These are phyloP conservation scores for Aspergillus avenaceus DNA, from an alignment of 495 filamentous ascomycete species.

Conservation along the genomic window DNA sequence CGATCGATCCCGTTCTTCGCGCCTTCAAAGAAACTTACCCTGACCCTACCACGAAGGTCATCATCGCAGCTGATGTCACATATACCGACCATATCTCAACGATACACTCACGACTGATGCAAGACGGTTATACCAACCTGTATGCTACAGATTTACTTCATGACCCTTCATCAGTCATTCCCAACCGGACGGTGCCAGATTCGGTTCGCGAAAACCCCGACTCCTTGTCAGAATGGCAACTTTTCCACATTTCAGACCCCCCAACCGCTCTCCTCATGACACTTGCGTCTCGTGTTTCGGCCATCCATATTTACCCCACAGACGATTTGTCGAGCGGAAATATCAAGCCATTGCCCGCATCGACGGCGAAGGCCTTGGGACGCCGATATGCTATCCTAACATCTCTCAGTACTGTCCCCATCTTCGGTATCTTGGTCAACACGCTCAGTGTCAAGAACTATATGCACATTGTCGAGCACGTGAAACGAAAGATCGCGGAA, in stretches of 20 bases:
- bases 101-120: slow-evolving; percentile 45
- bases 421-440: slow-evolving; percentile 93
- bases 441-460: slow-evolving; percentile 91
- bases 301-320: slow-evolving; percentile 77
- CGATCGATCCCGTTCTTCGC: slow-evolving; percentile 49
- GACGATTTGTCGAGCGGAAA: slow-evolving; percentile 24
- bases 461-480: slow-evolving; percentile 68
- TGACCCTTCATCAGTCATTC: slow-evolving; percentile 73
- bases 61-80: slow-evolving; percentile 88
- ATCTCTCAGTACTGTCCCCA: slow-evolving; percentile 69
- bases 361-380: slow-evolving; percentile 59
- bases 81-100: slow-evolving; percentile 65
- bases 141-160: slow-evolving; percentile 69
- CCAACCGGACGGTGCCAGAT: slow-evolving; percentile 70
- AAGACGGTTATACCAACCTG: slow-evolving; percentile 64
- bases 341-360: slow-evolving; percentile 42
- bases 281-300: slow-evolving; percentile 74
- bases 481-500: slow-evolving; percentile 63
- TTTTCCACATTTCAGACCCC: slow-evolving; percentile 89
- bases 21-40: slow-evolving; percentile 68
- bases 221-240: slow-evolving; percentile 61
- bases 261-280: slow-evolving; percentile 81
- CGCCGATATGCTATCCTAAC: slow-evolving; percentile 85
- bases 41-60: slow-evolving; percentile 56
- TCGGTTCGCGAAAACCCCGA: slow-evolving; percentile 43